Base-by-base conservation (phyloP, 1,284 basidiomycete genomes). In the Cutaneotrichosporon sp. region DNA sequence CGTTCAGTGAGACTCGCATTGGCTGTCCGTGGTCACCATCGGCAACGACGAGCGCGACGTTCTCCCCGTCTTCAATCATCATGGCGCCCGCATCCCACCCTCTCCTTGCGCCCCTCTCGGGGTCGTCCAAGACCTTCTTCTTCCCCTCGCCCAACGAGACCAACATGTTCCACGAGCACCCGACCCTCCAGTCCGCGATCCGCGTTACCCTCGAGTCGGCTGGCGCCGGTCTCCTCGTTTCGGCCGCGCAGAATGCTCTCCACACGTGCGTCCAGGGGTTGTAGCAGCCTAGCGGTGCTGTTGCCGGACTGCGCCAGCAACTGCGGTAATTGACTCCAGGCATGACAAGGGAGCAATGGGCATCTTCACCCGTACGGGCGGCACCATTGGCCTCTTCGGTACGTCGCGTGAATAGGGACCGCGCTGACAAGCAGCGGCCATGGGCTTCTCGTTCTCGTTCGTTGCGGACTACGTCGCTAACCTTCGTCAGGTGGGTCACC, bases 291-390 rank as follows among this genome's bases (percentile, higher is more conserved):
- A 5, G 14, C n/a, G 22, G 36, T 32, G 31, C 42, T 30, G 50
- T 47, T 14, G 9, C 47, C 14, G 2, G 22, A 21, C 34, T 18
- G 40, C 9, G 18, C 22, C 31, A n/a, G 52, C 34, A 8, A 46
- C 14, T 14, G 32, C 58, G 14, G 16, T 18, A 30, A 58, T 66
- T 56, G 66, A 71, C 52, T 65, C 50, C 66, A 81, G 82, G 61
- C 93, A 97, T 81, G 85, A 88, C 63, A 85, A 86, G 71, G 94
- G 94, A 71, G 92, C 92, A n/a, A 85, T 89, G 80, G 94, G 94
- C 81, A 85, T 92, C 80, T 82, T 92, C 65, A 90, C 90, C 58
- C 83, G 88, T 69, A 89, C 86, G 58, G 89, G 92, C 58, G 87
- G 88, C 57, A 90, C 90, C 7, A 89, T 91, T 75, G 90, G 87